Conservation (phyloP, 768 basidiomycete species). For the Kwoniella dejecticola region DNA sequence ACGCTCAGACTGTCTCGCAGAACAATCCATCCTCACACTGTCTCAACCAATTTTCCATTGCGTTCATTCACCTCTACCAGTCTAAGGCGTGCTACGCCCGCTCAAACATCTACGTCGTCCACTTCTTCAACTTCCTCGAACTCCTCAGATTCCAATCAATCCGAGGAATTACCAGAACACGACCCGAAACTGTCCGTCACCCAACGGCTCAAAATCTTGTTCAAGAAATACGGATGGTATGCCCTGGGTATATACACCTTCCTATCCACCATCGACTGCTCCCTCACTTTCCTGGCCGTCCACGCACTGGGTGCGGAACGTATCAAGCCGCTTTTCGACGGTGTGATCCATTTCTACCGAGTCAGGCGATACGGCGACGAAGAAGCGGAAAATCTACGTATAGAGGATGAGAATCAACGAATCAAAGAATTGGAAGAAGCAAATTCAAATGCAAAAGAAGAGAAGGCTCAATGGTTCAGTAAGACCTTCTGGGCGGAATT, state of each 20-base stretch:
- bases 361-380: conserved; percentile 35
- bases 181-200: conserved; percentile 25
- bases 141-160: too few relatives aligned
- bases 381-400: conserved; percentile 24
- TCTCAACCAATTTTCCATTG: too few relatives aligned
- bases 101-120: too few relatives aligned
- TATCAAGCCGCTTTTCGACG: conserved; percentile 67
- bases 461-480: conserved; percentile 16
- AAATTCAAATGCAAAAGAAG: conserved; percentile 1
- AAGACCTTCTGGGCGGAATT: conserved; percentile 90
- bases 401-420: conserved; percentile 33
- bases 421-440: conserved; percentile 7
- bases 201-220: conserved; percentile 59
- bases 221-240: conserved; percentile 93
- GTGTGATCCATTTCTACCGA: conserved; percentile 53
- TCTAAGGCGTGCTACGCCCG: too few relatives aligned
- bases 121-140: too few relatives aligned
- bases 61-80: too few relatives aligned
- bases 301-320: conserved; percentile 87
- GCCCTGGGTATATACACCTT: conserved; percentile 85
- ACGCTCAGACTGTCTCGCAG: too few relatives aligned
- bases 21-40: too few relatives aligned
- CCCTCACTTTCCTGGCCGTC: conserved; percentile 78
- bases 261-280: conserved; percentile 75
- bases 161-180: conserved; percentile 14